Evolutionary conservation across 148 eudicot genomes (phyloP).

Genomic region (Fallopia convolvulus): DNA sequence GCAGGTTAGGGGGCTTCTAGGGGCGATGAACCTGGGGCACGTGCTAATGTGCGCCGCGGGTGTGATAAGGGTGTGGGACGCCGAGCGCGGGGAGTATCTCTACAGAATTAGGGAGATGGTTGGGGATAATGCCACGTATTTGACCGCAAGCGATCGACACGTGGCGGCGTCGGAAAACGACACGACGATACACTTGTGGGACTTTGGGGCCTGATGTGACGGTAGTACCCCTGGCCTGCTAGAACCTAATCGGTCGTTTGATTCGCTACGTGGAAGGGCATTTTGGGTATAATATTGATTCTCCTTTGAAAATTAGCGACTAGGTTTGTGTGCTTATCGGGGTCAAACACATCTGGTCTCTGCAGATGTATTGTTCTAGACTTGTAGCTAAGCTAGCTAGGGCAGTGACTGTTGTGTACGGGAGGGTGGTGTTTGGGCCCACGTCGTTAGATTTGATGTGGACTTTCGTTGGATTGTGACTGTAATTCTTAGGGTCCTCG

Average conservation of each 20-base stretch:
- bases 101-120: slow-evolving; percentile 51
- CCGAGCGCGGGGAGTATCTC: slow-evolving; percentile 40
- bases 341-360: too few relatives aligned
- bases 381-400: background rate
- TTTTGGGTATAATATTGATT: background rate
- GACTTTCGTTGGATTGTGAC: background rate
- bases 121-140: slow-evolving; percentile 32
- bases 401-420: background rate
- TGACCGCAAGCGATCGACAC: slow-evolving; percentile 45
- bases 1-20: slow-evolving; percentile 30
- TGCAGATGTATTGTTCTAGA: too few relatives aligned
- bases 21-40: slow-evolving; percentile 60
- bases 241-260: background rate
- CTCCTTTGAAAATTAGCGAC: background rate
- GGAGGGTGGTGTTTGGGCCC: background rate
- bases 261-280: background rate
- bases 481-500: background rate
- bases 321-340: too few relatives aligned
- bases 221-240: background rate
- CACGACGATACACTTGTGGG: slow-evolving; percentile 66
- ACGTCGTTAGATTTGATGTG: background rate
- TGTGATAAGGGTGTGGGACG: slow-evolving; percentile 52
- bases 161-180: slow-evolving; percentile 48
- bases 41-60: slow-evolving; percentile 50
- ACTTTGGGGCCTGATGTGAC: slow-evolving; percentile 46